phyloP scores from a whole-genome alignment of 331 rosid species.

The Acacia pycnantha region DNA sequence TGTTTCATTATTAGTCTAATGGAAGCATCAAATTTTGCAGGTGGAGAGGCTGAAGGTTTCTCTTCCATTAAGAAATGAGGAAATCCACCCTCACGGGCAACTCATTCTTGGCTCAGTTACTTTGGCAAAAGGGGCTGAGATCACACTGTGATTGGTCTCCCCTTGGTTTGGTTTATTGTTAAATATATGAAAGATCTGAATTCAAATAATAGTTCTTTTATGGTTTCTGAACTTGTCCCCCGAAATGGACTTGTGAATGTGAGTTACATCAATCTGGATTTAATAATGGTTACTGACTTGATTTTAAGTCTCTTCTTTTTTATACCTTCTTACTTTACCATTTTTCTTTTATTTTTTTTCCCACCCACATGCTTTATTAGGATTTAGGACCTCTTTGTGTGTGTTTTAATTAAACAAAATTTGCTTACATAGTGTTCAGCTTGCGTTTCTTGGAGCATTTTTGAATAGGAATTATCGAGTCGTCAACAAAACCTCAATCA shows the following conservation, averaged over 20 bases:
- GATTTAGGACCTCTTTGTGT: neutral
- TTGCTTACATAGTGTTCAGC: too few species aligned
- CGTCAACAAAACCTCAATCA: too few species aligned
- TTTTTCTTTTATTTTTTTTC: too few species aligned
- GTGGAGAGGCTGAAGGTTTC: slow-evolving; percentile 45
- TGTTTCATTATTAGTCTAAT: slow-evolving; percentile 17
- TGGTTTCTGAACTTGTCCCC: slow-evolving; percentile 26
- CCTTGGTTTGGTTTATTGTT: slow-evolving; percentile 31
- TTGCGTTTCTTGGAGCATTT: too few species aligned
- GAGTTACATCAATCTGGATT: slow-evolving; percentile 21
- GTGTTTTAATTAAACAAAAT: neutral
- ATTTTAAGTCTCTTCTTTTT: neutral
- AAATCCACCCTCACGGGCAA: slow-evolving; percentile 61
- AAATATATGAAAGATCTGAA: slow-evolving; percentile 25
- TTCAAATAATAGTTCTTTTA: slow-evolving; percentile 6
- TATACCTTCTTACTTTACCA: neutral
- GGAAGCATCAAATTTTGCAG: slow-evolving; percentile 34
- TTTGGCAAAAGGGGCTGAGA: slow-evolving; percentile 25
- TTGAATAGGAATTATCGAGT: too few species aligned
- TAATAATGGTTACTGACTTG: slow-evolving; percentile 19
- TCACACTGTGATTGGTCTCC: slow-evolving; percentile 28
- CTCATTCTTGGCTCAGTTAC: slow-evolving; percentile 90
- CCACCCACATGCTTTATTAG: neutral
- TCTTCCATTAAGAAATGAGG: slow-evolving; percentile 33
- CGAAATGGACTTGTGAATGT: slow-evolving; percentile 22